A percentile compares a stretch with the other conserved stretches of the same genome.
Conservation (phyloP, 495 filamentous ascomycete genomes). For the Hypomontagnella submonticulosa region DNA sequence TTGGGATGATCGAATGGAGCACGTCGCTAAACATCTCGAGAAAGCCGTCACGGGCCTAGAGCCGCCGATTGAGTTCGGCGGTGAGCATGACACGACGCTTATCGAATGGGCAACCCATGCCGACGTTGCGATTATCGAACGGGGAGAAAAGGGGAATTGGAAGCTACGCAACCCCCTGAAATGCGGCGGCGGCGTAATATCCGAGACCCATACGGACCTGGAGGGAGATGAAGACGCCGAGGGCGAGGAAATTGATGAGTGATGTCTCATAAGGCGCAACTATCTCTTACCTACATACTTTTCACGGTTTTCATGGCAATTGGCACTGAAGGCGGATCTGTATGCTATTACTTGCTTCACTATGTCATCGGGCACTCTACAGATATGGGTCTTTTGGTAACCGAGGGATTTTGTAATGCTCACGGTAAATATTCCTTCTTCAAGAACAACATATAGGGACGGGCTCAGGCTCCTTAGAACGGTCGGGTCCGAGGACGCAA, state of each 20-base stretch:
- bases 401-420: constrained; percentile 12
- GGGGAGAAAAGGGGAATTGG: constrained; percentile 42
- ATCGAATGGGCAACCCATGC: constrained; percentile 58
- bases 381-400: constrained; percentile 2
- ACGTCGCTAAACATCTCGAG: constrained; percentile 86
- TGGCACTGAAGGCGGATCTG: constrained; percentile 5
- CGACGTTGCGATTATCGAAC: constrained; percentile 56
- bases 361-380: neutral
- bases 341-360: constrained; percentile 14
- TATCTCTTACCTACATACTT: constrained; percentile 19
- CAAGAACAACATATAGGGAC: constrained; percentile 2
- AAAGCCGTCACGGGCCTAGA: constrained; percentile 53
- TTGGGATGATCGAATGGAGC: constrained; percentile 92
- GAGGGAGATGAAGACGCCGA: constrained; percentile 46
- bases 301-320: constrained; percentile 2
- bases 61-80: constrained; percentile 51
- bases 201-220: neutral
- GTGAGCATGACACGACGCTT: constrained; percentile 51
- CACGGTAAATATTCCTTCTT: constrained; percentile 14
- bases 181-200: constrained; percentile 14
- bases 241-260: constrained; percentile 46
- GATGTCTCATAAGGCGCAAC: neutral
- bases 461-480: constrained; percentile 14
- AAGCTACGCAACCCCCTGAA: constrained; percentile 50
- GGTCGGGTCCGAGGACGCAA: neutral